phyloP scores from a whole-genome alignment of 208 protist genomes.

The Trypanosoma vivax region DNA sequence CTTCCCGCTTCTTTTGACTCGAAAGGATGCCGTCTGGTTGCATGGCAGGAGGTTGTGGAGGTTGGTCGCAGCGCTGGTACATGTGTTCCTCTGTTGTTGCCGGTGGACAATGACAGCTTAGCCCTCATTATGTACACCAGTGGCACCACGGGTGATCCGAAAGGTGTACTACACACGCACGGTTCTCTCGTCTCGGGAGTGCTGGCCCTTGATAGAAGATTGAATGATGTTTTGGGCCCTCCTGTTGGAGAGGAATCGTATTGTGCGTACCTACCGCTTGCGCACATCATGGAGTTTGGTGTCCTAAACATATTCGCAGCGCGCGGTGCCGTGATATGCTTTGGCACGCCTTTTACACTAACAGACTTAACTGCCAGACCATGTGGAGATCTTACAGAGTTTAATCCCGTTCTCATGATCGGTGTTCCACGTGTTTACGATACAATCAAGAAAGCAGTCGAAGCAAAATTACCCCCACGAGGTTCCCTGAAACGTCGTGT shows the following conservation, averaged over 20 bases:
- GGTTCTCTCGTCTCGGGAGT: slow-evolving; percentile 36
- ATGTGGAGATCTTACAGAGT: slow-evolving; percentile 69
- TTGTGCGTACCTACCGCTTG: slow-evolving; percentile 75
- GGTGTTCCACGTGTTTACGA: slow-evolving; percentile 65
- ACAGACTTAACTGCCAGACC: slow-evolving; percentile 31
- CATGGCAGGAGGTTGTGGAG: slow-evolving; percentile 51
- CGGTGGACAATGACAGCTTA: slow-evolving; percentile 33
- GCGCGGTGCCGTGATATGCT: slow-evolving; percentile 44
- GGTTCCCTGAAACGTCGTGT: slow-evolving; percentile 34
- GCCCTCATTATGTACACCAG: slow-evolving; percentile 76
- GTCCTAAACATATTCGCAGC: slow-evolving; percentile 39
- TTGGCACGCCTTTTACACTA: slow-evolving; percentile 55
- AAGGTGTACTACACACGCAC: slow-evolving; percentile 81
- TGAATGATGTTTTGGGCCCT: slow-evolving; percentile 24
- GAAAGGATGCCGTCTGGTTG: slow-evolving; percentile 19
- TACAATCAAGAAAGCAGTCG: slow-evolving; percentile 33
- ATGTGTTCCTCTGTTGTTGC: slow-evolving; percentile 10
- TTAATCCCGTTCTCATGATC: slow-evolving; percentile 51
- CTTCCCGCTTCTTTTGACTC: slow-evolving; percentile 24
- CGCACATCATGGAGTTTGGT: slow-evolving; percentile 71
- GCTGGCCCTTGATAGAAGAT: slow-evolving; percentile 15
- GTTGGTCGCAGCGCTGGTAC: slow-evolving; percentile 17
- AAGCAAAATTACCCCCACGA: slow-evolving; percentile 29
- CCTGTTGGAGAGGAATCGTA: slow-evolving; percentile 43
- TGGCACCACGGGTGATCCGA: slow-evolving; percentile 51